These are phyloP conservation scores for Comarum palustre DNA, from an alignment of 306 rosid genomes.

Conservation along the genomic window DNA sequence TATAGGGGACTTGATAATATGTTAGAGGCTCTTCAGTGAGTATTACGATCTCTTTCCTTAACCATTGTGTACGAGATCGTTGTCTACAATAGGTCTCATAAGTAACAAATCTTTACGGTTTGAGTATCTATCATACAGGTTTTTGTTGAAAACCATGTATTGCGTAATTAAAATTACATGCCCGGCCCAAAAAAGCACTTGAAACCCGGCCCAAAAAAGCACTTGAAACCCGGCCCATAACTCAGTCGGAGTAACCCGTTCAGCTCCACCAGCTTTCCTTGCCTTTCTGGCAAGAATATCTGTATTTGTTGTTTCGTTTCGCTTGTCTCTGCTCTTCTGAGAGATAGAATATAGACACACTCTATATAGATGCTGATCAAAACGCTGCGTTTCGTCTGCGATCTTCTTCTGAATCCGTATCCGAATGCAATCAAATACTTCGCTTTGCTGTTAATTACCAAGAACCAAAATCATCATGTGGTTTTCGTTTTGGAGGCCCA, in stretches of 20 bases:
- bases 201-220: no score
- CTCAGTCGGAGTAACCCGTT: background rate
- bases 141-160: no score
- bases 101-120: no score
- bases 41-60: no score
- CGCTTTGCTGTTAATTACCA: background rate
- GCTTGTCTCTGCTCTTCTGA: constrained; percentile 28
- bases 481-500: constrained; percentile 80
- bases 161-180: no score
- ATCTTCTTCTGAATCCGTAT: constrained; percentile 9
- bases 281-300: constrained; percentile 15
- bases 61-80: no score
- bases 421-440: constrained; percentile 7
- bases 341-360: background rate
- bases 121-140: no score
- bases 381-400: constrained; percentile 12
- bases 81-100: no score
- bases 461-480: constrained; percentile 61
- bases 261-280: constrained; percentile 14
- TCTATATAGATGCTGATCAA: constrained; percentile 3
- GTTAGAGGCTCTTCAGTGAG: no score
- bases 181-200: no score
- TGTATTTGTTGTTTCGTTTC: background rate
- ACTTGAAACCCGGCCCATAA: constrained; percentile 13
- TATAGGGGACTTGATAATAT: no score